Evolutionary conservation across 768 basidiomycete species (phyloP), one percentile per base, ranked within the genome.

Genomic region (Pleurotus platypus): DNA sequence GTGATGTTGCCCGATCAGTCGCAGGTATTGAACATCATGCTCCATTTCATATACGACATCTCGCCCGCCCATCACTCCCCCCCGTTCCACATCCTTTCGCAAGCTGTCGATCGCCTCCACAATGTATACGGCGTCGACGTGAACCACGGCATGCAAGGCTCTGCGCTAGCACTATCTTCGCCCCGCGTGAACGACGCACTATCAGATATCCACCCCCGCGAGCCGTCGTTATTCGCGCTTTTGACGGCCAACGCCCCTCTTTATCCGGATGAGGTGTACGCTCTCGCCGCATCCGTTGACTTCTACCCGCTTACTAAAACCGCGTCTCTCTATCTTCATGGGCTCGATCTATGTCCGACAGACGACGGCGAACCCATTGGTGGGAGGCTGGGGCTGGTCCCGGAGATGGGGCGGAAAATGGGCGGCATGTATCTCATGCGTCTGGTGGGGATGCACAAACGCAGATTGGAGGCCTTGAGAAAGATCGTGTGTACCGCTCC

Each of bases 1-100:
- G 16, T 53, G 4, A 40, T 53, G n/a, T 37, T 53, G 15, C 50
- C 50, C 5, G 50, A 53, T 15, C 39, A 13, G 1, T 53, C 50
- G 8, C 38, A 35, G n/a, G 50, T 53, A 0, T 39, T 53, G 5
- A 53, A 53, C 15, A 24, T 53, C 15, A 53, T 53, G 4, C 38
- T 53, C 35, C 50, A 53, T 15, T 37, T 53, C 39, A 5, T 53
- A 4, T 53, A 53, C 50, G 40, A 53, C 38, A 40, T 53, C 37
- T 53, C 50, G n/a, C 50, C 50, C 13, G 39, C 35, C 6, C 50
- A 53, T 7, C 50, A 53, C 18, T 53, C 50, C 13, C 38, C 50
- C 18, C 18, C 50, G 16, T 53, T 53, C 38, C 15, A 27, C 18
- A 9, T 37, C 7, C 18, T 53, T 39, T 35, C 38, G 3, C 22